Conservation (phyloP, 192 early-diverging fungal species). For the Phlyctochytrium planicorne region DNA sequence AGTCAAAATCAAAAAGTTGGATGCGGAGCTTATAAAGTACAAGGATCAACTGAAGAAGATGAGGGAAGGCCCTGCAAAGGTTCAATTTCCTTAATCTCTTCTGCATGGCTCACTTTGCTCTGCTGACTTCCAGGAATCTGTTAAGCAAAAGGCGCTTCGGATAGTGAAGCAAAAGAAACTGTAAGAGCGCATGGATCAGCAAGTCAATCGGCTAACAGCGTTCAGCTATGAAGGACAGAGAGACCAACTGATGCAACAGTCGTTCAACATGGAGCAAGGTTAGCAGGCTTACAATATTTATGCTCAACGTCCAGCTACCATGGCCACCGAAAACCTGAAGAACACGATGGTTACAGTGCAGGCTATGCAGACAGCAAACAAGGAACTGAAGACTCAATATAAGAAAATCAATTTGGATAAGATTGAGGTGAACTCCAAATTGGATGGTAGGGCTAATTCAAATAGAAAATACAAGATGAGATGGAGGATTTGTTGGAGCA, state of each 20-base stretch:
- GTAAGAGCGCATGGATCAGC: slow-evolving; percentile 36
- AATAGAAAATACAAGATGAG: slow-evolving; percentile 90
- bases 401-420: slow-evolving; percentile 93
- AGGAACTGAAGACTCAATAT: slow-evolving; percentile 94
- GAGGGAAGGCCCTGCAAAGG: slow-evolving; percentile 55
- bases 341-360: slow-evolving; percentile 96
- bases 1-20: slow-evolving; percentile 91
- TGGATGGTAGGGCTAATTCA: slow-evolving; percentile 1
- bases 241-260: slow-evolving; percentile 92
- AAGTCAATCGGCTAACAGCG: not conserved
- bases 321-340: slow-evolving; percentile 93
- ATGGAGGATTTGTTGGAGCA: slow-evolving; percentile 97
- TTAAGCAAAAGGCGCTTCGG: slow-evolving; percentile 90
- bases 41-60: slow-evolving; percentile 93
- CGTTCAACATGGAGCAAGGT: slow-evolving; percentile 99
- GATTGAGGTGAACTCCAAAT: slow-evolving; percentile 71
- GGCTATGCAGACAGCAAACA: slow-evolving; percentile 95
- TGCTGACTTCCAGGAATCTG: slow-evolving; percentile 59
- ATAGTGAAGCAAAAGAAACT: slow-evolving; percentile 93
- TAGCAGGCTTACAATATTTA: slow-evolving; percentile 33
- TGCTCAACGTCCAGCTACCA: slow-evolving; percentile 24
- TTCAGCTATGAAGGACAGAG: slow-evolving; percentile 85
- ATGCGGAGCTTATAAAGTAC: slow-evolving; percentile 87
- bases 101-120: not conserved
- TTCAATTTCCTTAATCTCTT: not conserved